These are phyloP conservation scores for Mycena galericulata DNA, from an alignment of 768 basidiomycete species.

Conservation along the genomic window DNA sequence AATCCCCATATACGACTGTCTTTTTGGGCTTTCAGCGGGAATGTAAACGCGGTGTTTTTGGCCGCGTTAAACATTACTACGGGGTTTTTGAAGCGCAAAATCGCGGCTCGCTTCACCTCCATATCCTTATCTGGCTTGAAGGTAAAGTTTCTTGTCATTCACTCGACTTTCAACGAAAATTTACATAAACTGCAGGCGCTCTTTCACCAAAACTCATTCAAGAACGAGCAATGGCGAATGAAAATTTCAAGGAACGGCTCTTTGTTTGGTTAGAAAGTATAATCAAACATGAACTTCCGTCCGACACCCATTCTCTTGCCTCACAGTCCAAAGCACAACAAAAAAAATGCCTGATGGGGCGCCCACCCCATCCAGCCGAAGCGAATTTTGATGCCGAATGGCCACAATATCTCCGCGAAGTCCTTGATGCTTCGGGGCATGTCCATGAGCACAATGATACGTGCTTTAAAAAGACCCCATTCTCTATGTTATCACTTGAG, in stretches of 20 bases:
- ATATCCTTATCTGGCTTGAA: constrained; percentile 15
- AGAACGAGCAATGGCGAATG: no score
- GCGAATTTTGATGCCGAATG: not conserved
- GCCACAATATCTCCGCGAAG: constrained; percentile 7
- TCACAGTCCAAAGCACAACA: not conserved
- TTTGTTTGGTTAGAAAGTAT: constrained; percentile 17
- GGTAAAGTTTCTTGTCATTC: not conserved
- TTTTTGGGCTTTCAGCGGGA: constrained; percentile 32
- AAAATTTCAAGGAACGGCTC: constrained; percentile 5
- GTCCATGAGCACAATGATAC: constrained; percentile 6
- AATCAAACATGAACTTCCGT: constrained; percentile 1
- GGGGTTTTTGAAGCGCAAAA: constrained; percentile 47
- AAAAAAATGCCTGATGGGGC: not conserved
- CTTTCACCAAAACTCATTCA: constrained; percentile 6
- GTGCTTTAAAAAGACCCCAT: constrained; percentile 9
- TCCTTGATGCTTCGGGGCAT: not conserved
- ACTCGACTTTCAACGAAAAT: no score
- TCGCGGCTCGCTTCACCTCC: constrained; percentile 44
- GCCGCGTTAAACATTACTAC: constrained; percentile 39
- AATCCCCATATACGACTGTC: no score
- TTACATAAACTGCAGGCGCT: not conserved
- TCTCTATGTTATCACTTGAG: not conserved
- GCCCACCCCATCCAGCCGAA: constrained; percentile 3
- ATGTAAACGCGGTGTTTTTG: constrained; percentile 42
- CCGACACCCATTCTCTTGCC: not conserved